phyloP scores from a whole-genome alignment of 768 basidiomycete genomes.

The Gymnopilus junonius region DNA sequence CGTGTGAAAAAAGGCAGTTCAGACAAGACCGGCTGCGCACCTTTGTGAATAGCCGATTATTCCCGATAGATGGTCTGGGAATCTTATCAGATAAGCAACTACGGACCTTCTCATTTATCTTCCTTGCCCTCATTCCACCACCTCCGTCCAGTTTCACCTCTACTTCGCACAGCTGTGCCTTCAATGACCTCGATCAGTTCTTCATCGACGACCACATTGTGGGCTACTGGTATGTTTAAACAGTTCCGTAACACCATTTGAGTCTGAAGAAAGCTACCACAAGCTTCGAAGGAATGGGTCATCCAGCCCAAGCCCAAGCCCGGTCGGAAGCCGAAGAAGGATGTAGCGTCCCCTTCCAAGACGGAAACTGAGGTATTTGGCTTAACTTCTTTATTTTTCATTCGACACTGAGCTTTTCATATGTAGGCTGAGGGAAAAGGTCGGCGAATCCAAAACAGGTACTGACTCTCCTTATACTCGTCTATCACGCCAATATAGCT shows the following conservation, averaged over 20 bases:
- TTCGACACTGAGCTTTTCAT: constrained; percentile 4
- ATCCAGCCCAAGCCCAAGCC: constrained; percentile 88
- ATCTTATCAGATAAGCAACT: constrained; percentile 59
- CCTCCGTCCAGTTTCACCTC: constrained; percentile 19
- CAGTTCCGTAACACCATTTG: not conserved
- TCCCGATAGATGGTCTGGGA: constrained; percentile 22
- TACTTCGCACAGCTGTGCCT: constrained; percentile 4
- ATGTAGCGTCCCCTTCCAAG: constrained; percentile 40
- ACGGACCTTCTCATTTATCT: not conserved
- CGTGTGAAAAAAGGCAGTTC: not conserved
- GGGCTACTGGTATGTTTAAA: constrained; percentile 68
- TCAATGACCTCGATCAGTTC: constrained; percentile 17
- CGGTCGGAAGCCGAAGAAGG: constrained; percentile 87
- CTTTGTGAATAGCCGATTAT: constrained; percentile 26
- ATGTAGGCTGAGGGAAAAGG: constrained; percentile 56
- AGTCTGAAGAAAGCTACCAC: constrained; percentile 9
- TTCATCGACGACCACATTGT: constrained; percentile 62
- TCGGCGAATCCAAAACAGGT: constrained; percentile 81
- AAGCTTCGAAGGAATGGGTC: constrained; percentile 91
- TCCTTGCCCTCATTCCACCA: constrained; percentile 14
- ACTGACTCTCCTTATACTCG: constrained; percentile 9
- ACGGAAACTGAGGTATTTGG: constrained; percentile 55
- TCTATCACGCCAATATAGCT: not conserved
- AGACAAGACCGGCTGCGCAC: not conserved
- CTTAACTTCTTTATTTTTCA: not conserved